phyloP scores from a whole-genome alignment of 1,284 basidiomycete species.

The Rhodotorula sp. region DNA sequence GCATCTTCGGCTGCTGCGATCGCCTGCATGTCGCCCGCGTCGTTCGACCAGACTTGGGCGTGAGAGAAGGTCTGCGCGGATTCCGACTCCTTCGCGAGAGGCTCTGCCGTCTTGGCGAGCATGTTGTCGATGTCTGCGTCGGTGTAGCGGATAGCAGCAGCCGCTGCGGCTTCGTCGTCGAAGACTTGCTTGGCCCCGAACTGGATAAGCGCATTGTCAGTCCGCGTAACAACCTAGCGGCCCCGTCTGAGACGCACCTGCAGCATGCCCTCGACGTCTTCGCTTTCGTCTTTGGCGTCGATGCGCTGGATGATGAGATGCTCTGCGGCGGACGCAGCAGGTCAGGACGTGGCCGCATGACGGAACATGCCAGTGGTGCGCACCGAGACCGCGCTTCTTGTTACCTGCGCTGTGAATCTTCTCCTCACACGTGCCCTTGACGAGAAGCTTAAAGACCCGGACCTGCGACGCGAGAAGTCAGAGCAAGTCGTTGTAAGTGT shows the following conservation, averaged over 20 bases:
- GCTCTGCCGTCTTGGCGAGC: conserved; percentile 44
- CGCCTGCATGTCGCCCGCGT: conserved; percentile 28
- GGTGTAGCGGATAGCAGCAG: conserved; percentile 47
- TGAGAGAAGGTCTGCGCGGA: conserved; percentile 47
- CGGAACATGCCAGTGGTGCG: not conserved
- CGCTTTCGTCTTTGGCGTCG: conserved; percentile 39
- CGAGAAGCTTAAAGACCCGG: conserved; percentile 52
- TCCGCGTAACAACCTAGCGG: too few species aligned
- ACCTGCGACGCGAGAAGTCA: conserved; percentile 41
- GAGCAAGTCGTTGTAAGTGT: not conserved
- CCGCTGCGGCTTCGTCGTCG: conserved; percentile 45
- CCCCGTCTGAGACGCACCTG: conserved; percentile 7
- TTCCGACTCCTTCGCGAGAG: conserved; percentile 26
- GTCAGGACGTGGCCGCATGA: not conserved
- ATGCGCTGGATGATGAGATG: conserved; percentile 50
- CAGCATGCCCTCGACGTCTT: conserved; percentile 49
- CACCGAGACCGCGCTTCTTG: conserved; percentile 45
- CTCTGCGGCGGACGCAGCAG: conserved; percentile 20
- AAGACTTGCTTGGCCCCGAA: conserved; percentile 51
- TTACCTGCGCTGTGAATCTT: conserved; percentile 41
- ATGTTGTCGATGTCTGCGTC: conserved; percentile 50
- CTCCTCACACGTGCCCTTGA: conserved; percentile 52
- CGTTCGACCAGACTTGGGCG: conserved; percentile 49
- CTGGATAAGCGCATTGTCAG: conserved; percentile 17
- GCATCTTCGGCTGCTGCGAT: conserved; percentile 28